phyloP scores from a whole-genome alignment of 2,329 filamentous ascomycete genomes.

The Venturia aucupariae region DNA sequence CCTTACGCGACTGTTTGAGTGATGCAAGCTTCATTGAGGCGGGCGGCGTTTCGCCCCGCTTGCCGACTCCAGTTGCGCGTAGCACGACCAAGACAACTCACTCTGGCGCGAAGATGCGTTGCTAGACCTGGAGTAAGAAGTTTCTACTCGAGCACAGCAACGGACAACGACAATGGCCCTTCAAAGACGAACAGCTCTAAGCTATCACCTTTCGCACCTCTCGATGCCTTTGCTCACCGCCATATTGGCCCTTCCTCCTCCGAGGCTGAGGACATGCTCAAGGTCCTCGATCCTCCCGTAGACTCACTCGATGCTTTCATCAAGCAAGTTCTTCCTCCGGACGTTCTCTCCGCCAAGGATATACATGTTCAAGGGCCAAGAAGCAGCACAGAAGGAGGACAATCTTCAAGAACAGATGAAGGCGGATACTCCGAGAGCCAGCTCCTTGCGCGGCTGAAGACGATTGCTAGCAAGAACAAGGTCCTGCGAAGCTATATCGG shows the following conservation, averaged over 20 bases:
- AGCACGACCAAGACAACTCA: conserved; percentile 8
- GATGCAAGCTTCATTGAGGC: conserved; percentile 8
- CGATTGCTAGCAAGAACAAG: conserved; percentile 52
- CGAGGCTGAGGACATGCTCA: conserved; percentile 69
- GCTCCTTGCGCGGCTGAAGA: conserved; percentile 44
- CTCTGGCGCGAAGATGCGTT: conserved; percentile 7
- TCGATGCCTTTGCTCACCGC: conserved; percentile 64
- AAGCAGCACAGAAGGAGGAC: conserved; percentile 16
- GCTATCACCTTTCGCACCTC: conserved; percentile 29
- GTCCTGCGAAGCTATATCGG: conserved; percentile 66
- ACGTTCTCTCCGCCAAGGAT: conserved; percentile 61
- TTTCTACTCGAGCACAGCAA: conserved; percentile 21
- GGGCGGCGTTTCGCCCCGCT: not conserved
- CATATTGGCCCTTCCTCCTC: conserved; percentile 76
- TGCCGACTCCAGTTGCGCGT: not conserved
- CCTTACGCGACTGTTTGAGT: not conserved
- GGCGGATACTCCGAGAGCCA: conserved; percentile 51
- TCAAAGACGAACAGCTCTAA: conserved; percentile 18
- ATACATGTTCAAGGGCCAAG: conserved; percentile 46
- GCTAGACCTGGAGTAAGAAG: conserved; percentile 9
- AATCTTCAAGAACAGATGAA: conserved; percentile 17
- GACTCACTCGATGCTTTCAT: conserved; percentile 73
- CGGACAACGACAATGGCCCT: conserved; percentile 25
- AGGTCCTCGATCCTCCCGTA: conserved; percentile 64
- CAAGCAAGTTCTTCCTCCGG: conserved; percentile 68